These are phyloP conservation scores for barrel medic (Medicago truncatula) DNA, from an alignment of 306 rosid species.

Conservation along the genomic window DNA sequence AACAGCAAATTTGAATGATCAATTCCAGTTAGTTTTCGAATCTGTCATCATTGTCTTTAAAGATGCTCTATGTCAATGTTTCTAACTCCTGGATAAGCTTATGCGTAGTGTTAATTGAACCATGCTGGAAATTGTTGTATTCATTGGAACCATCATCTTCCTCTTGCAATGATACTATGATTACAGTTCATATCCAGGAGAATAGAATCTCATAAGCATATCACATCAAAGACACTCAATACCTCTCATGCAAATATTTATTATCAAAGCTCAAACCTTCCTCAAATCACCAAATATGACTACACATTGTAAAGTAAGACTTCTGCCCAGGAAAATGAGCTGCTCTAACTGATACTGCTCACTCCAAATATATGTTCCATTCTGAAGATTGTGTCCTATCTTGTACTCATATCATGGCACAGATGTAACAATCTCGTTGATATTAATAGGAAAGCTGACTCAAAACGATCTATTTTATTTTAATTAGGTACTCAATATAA, in stretches of 20 bases:
- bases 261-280: constrained; percentile 65
- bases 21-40: no score
- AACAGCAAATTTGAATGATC: constrained; percentile 70
- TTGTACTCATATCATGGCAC: constrained; percentile 51
- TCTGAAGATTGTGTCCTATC: constrained; percentile 70
- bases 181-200: neutral
- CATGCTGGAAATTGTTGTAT: constrained; percentile 82
- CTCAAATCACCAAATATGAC: constrained; percentile 94
- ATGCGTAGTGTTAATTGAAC: constrained; percentile 74
- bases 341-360: constrained; percentile 65
- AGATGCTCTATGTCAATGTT: constrained; percentile 6
- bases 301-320: constrained; percentile 66
- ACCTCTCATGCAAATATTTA: neutral
- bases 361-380: constrained; percentile 71
- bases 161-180: constrained; percentile 49
- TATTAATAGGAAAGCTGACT: no score
- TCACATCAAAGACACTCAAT: neutral
- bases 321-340: constrained; percentile 91
- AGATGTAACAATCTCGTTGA: neutral
- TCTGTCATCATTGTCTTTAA: no score
- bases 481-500: no score
- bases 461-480: no score
- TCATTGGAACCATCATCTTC: constrained; percentile 94
- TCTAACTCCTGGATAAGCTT: constrained; percentile 71
- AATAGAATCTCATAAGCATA: constrained; percentile 19